These are phyloP conservation scores for Purpureocillium takamizusanense DNA, from an alignment of 2,329 filamentous ascomycete genomes.

Conservation along the genomic window DNA sequence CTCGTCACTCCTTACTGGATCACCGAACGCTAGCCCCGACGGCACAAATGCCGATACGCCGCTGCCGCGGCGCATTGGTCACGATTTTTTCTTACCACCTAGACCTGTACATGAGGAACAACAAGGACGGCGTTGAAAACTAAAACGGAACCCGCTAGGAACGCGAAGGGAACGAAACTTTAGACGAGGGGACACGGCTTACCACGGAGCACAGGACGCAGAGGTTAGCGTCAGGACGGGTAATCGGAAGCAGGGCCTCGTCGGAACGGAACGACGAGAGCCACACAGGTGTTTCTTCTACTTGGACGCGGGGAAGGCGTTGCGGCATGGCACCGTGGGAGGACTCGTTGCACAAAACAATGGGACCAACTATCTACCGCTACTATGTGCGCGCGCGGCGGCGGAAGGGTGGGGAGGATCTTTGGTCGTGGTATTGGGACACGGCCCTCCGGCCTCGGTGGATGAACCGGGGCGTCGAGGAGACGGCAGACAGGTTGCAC, in stretches of 20 bases:
- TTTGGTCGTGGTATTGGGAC: not conserved
- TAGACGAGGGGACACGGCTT: not conserved
- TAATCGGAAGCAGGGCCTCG: not conserved
- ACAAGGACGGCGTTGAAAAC: conserved; percentile 1
- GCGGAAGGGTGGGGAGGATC: not conserved
- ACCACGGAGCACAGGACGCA: not conserved
- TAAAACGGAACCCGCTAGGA: not conserved
- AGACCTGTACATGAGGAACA: conserved; percentile 2
- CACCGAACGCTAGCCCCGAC: not conserved
- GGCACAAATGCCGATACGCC: not conserved
- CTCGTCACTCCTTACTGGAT: conserved; percentile 12
- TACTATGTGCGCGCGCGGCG: not conserved
- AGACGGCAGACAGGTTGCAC: not conserved
- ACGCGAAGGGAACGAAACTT: not conserved
- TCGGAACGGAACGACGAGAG: too few relatives aligned
- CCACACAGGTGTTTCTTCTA: too few relatives aligned
- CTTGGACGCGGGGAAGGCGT: too few relatives aligned
- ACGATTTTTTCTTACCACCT: conserved; percentile 1
- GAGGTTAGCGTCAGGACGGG: not conserved
- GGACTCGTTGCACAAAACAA: too few relatives aligned
- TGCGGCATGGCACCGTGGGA: not conserved
- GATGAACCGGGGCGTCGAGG: not conserved
- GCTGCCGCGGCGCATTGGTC: not conserved
- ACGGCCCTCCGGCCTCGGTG: not conserved
- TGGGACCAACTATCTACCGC: not conserved